Evolutionary conservation across 371 early-diverging fungal genomes (phyloP), one percentile per base, ranked within the genome.

Genomic region (Apophysomyces trapeziformis): DNA sequence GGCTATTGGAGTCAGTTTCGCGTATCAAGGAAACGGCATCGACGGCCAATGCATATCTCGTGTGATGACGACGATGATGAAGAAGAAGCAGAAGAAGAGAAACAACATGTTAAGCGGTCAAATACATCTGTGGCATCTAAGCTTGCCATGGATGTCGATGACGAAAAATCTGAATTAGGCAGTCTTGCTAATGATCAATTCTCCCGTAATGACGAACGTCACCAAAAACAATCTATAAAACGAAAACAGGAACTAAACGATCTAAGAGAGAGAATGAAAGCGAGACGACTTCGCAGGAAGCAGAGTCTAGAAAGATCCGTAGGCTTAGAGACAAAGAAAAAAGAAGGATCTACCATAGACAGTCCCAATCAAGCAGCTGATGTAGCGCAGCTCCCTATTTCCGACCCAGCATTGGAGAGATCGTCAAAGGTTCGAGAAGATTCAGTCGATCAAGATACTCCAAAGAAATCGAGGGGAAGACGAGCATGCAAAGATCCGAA

Each of bases 401-500:
- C 6, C 38, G 14, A 36, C 38, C 13, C 58, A 16, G 16, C 38
- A 58, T 58, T n/a, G 18, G 58, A 58, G 37, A 58, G 7, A 18
- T 9, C n/a, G 41, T 5, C 58, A 38, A 38, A 18, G 58, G 6
- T 11, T 6, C 37, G 32, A 54, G 13, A n/a, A 14, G 54, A 37
- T 7, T 5, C 61, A 13, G 54, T n/a, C 16, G 61, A 45, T 18
- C 13, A 26, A 35, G 36, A n/a, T 41, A 44, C 14, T 1, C 38
- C 61, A 61, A 16, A 26, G 11, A 61, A 61, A 36, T 46, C 61
- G 5, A 61, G 38, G 65, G 70, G 70, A 63, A 67, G 68, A 63
- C 63, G n/a, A 11, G 63, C 74, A 39, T 67, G 50, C 43, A 69
- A 69, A 54, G 75, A 85, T 46, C 79, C 83, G 18, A 79, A 83